These are phyloP conservation scores for Ustilago cynodontis DNA, from an alignment of 1,284 basidiomycete species.

Conservation along the genomic window DNA sequence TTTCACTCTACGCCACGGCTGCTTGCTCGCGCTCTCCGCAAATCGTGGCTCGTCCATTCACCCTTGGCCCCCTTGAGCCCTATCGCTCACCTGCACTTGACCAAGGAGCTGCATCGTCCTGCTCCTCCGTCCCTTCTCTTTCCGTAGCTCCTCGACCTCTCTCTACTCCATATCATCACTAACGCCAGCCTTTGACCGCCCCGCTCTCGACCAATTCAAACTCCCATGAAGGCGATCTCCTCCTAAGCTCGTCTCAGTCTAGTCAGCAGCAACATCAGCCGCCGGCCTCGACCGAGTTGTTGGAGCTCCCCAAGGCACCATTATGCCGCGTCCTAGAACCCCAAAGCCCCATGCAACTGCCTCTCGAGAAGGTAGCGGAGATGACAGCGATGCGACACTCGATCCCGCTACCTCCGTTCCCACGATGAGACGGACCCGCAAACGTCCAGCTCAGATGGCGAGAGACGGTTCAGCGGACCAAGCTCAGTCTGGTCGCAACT, in stretches of 20 bases:
- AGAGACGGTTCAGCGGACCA: slow-evolving; percentile 21
- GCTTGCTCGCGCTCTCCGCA: background rate
- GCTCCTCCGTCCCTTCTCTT: background rate
- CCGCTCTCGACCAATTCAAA: background rate
- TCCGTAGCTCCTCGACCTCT: background rate
- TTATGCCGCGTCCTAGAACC: slow-evolving; percentile 26
- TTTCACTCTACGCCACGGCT: background rate
- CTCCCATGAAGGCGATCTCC: background rate
- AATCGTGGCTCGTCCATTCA: slow-evolving; percentile 2
- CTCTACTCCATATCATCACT: background rate
- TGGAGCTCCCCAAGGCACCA: background rate
- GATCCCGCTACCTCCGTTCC: slow-evolving; percentile 16
- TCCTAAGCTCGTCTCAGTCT: background rate
- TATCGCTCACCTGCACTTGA: background rate
- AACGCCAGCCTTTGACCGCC: background rate
- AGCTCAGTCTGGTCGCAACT: slow-evolving; percentile 4
- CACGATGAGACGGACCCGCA: slow-evolving; percentile 29
- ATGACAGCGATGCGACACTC: slow-evolving; percentile 29
- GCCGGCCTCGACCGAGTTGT: background rate
- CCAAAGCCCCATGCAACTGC: slow-evolving; percentile 9
- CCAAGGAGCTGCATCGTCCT: background rate
- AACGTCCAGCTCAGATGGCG: slow-evolving; percentile 30
- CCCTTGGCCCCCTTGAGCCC: too few relatives aligned
- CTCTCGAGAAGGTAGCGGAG: slow-evolving; percentile 26
- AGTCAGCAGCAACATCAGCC: slow-evolving; percentile 7